phyloP scores from a whole-genome alignment of 768 basidiomycete genomes.

The Phanerodontia chrysosporium region DNA sequence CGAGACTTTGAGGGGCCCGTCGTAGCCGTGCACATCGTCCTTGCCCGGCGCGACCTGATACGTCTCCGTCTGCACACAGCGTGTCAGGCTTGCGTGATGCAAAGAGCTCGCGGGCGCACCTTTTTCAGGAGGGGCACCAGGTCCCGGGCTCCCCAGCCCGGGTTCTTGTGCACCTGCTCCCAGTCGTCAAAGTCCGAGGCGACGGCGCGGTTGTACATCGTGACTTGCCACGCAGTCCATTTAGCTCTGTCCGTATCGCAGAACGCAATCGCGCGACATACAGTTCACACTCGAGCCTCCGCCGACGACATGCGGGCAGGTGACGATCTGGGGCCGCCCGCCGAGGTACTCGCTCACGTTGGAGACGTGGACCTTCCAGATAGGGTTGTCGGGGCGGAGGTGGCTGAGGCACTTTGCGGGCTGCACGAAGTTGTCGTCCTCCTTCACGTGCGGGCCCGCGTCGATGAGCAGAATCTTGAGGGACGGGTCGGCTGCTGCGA shows the following conservation, averaged over 20 bases:
- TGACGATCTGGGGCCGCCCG: constrained; percentile 40
- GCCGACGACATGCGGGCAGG: constrained; percentile 47
- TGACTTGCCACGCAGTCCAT: constrained; percentile 20
- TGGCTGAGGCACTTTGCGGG: constrained; percentile 47
- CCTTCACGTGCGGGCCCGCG: constrained; percentile 46
- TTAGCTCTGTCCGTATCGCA: constrained; percentile 6
- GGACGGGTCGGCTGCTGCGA: constrained; percentile 45
- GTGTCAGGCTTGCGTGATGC: constrained; percentile 13
- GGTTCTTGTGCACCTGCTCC: constrained; percentile 46
- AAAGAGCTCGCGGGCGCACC: constrained; percentile 28
- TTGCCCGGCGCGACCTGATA: constrained; percentile 28
- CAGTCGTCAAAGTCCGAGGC: constrained; percentile 68
- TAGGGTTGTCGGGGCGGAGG: constrained; percentile 33
- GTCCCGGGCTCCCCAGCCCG: constrained; percentile 58
- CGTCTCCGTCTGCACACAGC: constrained; percentile 32
- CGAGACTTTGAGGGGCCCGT: constrained; percentile 40
- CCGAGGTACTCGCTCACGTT: constrained; percentile 37
- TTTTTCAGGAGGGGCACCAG: constrained; percentile 58
- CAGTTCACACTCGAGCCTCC: constrained; percentile 63
- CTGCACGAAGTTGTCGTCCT: constrained; percentile 43
- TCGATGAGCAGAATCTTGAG: constrained; percentile 60
- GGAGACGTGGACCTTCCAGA: constrained; percentile 36
- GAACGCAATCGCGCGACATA: constrained; percentile 22
- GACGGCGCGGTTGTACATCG: constrained; percentile 54
- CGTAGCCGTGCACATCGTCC: constrained; percentile 39